phyloP scores from a whole-genome alignment of 768 basidiomycete species.

The Tricholomella constricta region DNA sequence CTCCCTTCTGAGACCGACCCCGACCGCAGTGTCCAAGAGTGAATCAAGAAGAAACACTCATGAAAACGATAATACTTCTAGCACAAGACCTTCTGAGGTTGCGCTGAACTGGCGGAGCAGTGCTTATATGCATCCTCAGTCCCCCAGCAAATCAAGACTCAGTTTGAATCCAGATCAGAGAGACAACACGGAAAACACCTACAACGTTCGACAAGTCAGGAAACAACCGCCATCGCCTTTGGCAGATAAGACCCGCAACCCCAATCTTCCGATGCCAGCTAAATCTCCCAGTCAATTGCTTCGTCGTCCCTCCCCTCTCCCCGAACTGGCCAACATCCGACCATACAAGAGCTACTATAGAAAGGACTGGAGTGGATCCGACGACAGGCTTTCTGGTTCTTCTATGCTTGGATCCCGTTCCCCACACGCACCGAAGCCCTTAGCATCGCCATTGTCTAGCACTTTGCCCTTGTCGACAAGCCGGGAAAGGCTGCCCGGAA shows the following conservation, averaged over 20 bases:
- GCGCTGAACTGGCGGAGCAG: not conserved
- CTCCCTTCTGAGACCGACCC: not conserved
- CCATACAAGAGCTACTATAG: not conserved
- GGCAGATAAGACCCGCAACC: constrained; percentile 1
- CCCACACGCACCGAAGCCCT: not conserved
- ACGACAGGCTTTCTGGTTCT: not conserved
- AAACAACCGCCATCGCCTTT: not conserved
- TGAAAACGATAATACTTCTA: not conserved
- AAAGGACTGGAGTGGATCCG: not conserved
- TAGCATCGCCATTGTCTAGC: not conserved
- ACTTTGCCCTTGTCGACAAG: not conserved
- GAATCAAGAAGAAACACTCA: not conserved
- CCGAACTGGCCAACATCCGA: not conserved
- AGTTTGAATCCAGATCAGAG: not conserved
- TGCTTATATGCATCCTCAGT: not conserved
- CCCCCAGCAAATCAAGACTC: not conserved
- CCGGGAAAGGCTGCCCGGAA: not conserved
- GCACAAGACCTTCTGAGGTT: not conserved
- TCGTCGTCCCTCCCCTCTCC: not conserved
- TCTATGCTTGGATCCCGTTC: not conserved
- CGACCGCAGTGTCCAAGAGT: not conserved
- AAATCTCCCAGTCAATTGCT: not conserved
- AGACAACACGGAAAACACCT: not conserved
- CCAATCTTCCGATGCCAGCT: not conserved
- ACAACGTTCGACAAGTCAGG: not conserved